Evolutionary conservation across 495 filamentous ascomycete species (phyloP), one percentile per base, ranked within the genome.

Genomic region (Hypoxylon intermedium): DNA sequence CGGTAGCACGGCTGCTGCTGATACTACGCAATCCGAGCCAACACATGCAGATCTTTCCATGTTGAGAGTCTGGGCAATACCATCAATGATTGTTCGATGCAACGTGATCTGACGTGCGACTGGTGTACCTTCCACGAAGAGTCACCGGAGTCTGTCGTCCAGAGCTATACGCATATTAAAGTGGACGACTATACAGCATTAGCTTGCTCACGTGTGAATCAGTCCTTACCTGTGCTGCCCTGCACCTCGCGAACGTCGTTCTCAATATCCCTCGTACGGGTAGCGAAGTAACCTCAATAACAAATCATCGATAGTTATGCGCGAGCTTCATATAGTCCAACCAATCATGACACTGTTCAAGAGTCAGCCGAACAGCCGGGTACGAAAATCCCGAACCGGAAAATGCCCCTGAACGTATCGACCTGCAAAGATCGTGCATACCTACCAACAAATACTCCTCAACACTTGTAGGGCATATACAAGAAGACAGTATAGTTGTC

Each of bases 161-260:
- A 37, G 34, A 6, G 21, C 20, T 5, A 28, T 9, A 21, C 11
- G 41, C 41, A 28, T 15, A n/a, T 13, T 11, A 28, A 60, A 49
- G 21, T 30, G 20, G 13, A 0, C 20, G 21, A 49, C 13, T 9
- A 38, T 47, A 28, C 43, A 54, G 41, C 34, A 7, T 34, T 49
- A 54, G 37, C 43, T 47, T 44, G 26, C 15, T 54, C 50, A 60
- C 49, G 44, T 60, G 50, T 13, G 13, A 5, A 19, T 28, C 11
- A 47, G 23, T 31, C 48, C 56, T 21, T 53, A 40, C 47, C 51
- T 26, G 41, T 40, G 49, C 34, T 23, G 44, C 26, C 19, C 34
- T 53, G 19, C 42, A 41, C 24, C 26, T 16, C 26, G 21, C 15
- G 18, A 34, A 16, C 21, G 41, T 26, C 21, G 18, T 33, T 44